Evolutionary conservation across 1,284 basidiomycete species (phyloP).

Genomic region (Meira nashicola): DNA sequence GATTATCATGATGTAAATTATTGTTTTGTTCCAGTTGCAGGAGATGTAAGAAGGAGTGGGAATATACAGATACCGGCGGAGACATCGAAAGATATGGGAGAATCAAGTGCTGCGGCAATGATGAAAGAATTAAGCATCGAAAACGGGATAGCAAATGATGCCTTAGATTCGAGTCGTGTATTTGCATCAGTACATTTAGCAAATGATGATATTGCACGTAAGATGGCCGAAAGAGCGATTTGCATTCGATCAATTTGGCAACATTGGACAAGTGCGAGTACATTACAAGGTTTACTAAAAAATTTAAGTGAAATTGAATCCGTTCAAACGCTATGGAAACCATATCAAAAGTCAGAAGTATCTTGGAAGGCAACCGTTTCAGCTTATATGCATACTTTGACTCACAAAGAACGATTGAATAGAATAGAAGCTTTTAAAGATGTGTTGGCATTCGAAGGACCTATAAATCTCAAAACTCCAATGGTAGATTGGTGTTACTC

Average conservation of each 20-base stretch:
- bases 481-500: conserved; percentile 73
- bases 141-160: background rate
- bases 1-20: conserved; percentile 36
- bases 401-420: background rate
- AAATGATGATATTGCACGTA: conserved; percentile 62
- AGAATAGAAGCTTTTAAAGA: background rate
- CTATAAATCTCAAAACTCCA: conserved; percentile 76
- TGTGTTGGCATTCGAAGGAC: conserved; percentile 74
- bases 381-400: conserved; percentile 36
- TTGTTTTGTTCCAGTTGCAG: conserved; percentile 30
- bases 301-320: conserved; percentile 38
- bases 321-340: conserved; percentile 17
- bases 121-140: background rate
- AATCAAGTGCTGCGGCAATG: background rate
- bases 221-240: conserved; percentile 74
- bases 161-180: conserved; percentile 25
- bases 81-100: conserved; percentile 11
- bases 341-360: conserved; percentile 19
- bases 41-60: too few relatives aligned
- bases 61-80: conserved; percentile 21
- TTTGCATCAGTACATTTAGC: conserved; percentile 38
- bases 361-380: conserved; percentile 46
- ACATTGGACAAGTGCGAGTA: conserved; percentile 35
- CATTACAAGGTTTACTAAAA: conserved; percentile 32
- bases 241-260: conserved; percentile 67